A percentile compares a stretch with the other conserved stretches of the same genome.
phyloP scores from a whole-genome alignment of 1,284 basidiomycete species.

The Malassezia japonica region DNA sequence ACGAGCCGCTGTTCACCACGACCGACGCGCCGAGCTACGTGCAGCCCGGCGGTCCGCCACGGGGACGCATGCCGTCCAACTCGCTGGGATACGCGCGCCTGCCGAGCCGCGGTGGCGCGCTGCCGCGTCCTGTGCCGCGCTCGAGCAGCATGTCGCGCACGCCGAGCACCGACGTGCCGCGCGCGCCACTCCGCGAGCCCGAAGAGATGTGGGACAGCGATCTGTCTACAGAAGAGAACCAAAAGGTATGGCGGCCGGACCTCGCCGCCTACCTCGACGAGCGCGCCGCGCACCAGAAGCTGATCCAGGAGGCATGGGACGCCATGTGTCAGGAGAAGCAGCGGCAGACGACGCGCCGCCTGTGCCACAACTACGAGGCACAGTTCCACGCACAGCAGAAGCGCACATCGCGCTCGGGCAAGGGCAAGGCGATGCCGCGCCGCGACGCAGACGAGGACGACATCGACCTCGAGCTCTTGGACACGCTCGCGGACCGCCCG shows the following conservation, averaged over 20 bases:
- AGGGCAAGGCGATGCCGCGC: background rate
- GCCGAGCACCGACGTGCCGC: background rate
- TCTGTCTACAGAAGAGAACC: constrained; percentile 38
- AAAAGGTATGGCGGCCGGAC: constrained; percentile 28
- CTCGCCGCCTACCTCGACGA: constrained; percentile 30
- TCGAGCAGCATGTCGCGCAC: background rate
- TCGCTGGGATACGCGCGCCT: background rate
- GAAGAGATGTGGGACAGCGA: constrained; percentile 37
- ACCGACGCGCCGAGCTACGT: background rate
- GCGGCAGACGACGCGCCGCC: constrained; percentile 22
- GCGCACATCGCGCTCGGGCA: constrained; percentile 7
- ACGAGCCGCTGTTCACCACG: background rate
- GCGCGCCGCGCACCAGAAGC: constrained; percentile 21
- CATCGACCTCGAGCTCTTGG: constrained; percentile 41
- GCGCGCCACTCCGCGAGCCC: background rate
- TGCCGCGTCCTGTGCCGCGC: background rate
- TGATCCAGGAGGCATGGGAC: constrained; percentile 28
- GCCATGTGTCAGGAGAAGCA: constrained; percentile 20
- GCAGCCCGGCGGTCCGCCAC: background rate
- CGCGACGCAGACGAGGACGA: constrained; percentile 26
- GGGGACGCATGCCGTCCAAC: background rate
- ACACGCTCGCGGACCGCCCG: constrained; percentile 27
- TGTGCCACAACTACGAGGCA: constrained; percentile 30
- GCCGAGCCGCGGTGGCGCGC: background rate
- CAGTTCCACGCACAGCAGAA: constrained; percentile 27